Conservation (phyloP, 805 yeast species). For the Barnettozyma pratensis region DNA sequence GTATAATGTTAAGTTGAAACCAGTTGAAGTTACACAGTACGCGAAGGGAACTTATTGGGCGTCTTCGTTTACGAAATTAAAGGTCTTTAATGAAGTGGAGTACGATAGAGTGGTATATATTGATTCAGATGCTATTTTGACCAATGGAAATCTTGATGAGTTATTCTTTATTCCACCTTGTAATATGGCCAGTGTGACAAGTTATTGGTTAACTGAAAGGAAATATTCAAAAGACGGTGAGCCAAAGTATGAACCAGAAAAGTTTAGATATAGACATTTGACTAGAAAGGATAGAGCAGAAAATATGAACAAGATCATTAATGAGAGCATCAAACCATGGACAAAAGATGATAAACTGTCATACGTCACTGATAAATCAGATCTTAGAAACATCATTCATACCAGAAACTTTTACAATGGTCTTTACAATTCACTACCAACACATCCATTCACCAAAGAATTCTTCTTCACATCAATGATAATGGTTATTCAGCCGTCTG, state of each 20-base stretch:
- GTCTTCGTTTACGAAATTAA: conserved; percentile 49
- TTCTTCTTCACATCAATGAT: conserved; percentile 37
- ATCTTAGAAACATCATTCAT: neutral
- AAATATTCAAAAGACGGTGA: conserved; percentile 14
- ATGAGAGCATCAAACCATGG: conserved; percentile 3
- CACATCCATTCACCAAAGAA: conserved; percentile 24
- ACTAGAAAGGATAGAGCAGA: conserved; percentile 1
- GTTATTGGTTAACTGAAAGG: conserved; percentile 33
- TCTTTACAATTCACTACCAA: conserved; percentile 37
- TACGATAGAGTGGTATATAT: conserved; percentile 50
- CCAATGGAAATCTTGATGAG: conserved; percentile 43
- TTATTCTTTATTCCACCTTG: conserved; percentile 45
- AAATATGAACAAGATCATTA: neutral
- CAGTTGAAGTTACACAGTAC: conserved; percentile 8
- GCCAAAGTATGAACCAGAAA: neutral
- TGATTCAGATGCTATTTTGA: conserved; percentile 50
- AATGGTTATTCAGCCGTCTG: conserved; percentile 53
- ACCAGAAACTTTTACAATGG: conserved; percentile 17
- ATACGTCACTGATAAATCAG: neutral
- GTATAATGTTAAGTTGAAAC: conserved; percentile 13
- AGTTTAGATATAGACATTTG: conserved; percentile 1
- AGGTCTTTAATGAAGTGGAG: conserved; percentile 42
- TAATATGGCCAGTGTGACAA: conserved; percentile 41
- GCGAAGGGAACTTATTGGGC: conserved; percentile 10
- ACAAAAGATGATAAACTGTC: neutral